phyloP scores from a whole-genome alignment of 805 yeast species.

The Wickerhamomyces xylosicus region DNA sequence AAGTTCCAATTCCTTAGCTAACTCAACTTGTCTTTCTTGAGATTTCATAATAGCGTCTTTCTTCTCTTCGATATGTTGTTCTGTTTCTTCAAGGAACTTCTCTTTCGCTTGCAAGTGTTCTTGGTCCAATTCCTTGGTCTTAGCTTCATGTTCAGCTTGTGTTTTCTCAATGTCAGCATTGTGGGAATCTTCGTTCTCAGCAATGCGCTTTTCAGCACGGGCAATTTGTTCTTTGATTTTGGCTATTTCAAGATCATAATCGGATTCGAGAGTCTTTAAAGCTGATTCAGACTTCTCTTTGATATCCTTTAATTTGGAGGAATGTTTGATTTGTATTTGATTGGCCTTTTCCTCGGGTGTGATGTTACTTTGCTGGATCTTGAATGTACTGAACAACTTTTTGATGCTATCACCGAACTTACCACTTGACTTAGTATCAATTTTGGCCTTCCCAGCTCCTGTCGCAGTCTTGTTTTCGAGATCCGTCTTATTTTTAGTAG shows the following conservation, averaged over 20 bases:
- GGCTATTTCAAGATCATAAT: conserved; percentile 13
- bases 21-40: conserved; percentile 11
- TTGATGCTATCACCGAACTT: conserved; percentile 2
- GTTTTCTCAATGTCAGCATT: conserved; percentile 10
- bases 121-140: conserved; percentile 11
- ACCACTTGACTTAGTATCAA: conserved; percentile 6
- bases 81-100: conserved; percentile 14
- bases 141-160: conserved; percentile 9
- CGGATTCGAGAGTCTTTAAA: conserved; percentile 10
- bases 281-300: conserved; percentile 11
- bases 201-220: conserved; percentile 12
- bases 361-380: conserved; percentile 4
- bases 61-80: conserved; percentile 11
- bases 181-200: conserved; percentile 6
- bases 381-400: background rate
- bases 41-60: conserved; percentile 13
- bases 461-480: background rate
- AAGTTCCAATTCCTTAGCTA: conserved; percentile 14
- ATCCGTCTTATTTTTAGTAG: conserved; percentile 1
- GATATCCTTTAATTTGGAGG: conserved; percentile 7
- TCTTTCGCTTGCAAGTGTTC: conserved; percentile 16
- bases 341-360: conserved; percentile 15
- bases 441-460: background rate
- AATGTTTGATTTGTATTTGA: conserved; percentile 10
- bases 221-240: conserved; percentile 15